A percentile compares a stretch with the other conserved stretches of the same genome.
These are phyloP conservation scores for Schoenoplectus triqueter DNA, from an alignment of 202 grass and related monocot species.

Conservation along the genomic window DNA sequence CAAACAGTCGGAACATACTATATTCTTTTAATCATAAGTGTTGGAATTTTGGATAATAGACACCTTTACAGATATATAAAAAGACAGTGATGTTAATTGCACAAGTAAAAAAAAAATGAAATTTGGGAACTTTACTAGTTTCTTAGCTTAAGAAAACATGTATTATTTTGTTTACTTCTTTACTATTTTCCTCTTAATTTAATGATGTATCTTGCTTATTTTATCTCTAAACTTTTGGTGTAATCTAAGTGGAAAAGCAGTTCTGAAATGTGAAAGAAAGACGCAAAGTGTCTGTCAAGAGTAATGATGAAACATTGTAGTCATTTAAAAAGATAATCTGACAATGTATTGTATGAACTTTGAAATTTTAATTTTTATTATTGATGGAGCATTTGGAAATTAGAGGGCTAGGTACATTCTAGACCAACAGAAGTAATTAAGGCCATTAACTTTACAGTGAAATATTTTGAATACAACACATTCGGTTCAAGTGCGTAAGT, in stretches of 20 bases:
- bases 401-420: background rate
- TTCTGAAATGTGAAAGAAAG: background rate
- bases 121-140: background rate
- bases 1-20: background rate
- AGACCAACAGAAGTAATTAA: background rate
- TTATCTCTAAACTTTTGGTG: background rate
- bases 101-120: background rate
- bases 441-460: background rate
- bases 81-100: background rate
- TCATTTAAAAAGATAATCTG: slow-evolving; percentile 11
- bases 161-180: background rate
- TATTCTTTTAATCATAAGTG: background rate
- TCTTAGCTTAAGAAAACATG: background rate
- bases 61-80: background rate
- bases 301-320: background rate
- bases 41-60: background rate
- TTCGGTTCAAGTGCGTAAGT: background rate
- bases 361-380: background rate
- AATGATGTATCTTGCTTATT: background rate
- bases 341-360: slow-evolving; percentile 10
- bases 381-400: background rate
- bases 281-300: background rate
- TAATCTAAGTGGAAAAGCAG: background rate
- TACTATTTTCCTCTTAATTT: background rate
- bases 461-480: background rate